A percentile compares a stretch with the other conserved stretches of the same genome.
phyloP scores from a whole-genome alignment of 441 rosid species.

The Gossypium trilobum region DNA sequence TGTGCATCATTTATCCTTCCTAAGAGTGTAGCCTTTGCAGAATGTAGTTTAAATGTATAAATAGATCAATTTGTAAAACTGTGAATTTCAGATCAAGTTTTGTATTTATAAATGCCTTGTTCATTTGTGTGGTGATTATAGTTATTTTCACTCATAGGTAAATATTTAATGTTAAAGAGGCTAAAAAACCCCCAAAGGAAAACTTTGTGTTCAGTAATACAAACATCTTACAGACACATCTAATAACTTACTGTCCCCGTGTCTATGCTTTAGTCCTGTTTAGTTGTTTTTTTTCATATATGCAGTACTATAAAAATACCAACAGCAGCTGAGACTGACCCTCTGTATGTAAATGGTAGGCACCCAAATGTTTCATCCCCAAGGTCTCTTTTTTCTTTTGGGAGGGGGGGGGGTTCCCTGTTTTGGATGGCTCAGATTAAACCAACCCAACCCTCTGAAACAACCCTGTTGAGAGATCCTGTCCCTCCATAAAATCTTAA shows the following conservation, averaged over 20 bases:
- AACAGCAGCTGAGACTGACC: not conserved
- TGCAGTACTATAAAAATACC: not conserved
- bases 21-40: conserved; percentile 54
- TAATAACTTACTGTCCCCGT: not conserved
- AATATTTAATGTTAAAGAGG: not conserved
- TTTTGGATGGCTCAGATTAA: conserved; percentile 7
- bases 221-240: not conserved
- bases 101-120: conserved; percentile 17
- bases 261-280: not conserved
- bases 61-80: conserved; percentile 11
- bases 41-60: conserved; percentile 15
- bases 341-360: not conserved
- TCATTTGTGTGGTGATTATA: not conserved
- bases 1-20: conserved; percentile 78
- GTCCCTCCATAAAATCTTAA: conserved; percentile 28
- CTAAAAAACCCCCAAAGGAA: not conserved
- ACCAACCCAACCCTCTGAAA: not conserved
- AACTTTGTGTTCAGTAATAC: not conserved
- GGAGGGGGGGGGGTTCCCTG: not conserved
- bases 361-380: not conserved
- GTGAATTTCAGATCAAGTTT: not conserved
- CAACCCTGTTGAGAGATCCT: conserved; percentile 18
- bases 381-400: not conserved
- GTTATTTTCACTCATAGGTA: too few relatives aligned
- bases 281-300: not conserved